A percentile compares a stretch with the other conserved stretches of the same genome.
These are phyloP conservation scores for Aspergillus nomiae DNA, from an alignment of 2,329 filamentous ascomycete genomes.

Conservation along the genomic window DNA sequence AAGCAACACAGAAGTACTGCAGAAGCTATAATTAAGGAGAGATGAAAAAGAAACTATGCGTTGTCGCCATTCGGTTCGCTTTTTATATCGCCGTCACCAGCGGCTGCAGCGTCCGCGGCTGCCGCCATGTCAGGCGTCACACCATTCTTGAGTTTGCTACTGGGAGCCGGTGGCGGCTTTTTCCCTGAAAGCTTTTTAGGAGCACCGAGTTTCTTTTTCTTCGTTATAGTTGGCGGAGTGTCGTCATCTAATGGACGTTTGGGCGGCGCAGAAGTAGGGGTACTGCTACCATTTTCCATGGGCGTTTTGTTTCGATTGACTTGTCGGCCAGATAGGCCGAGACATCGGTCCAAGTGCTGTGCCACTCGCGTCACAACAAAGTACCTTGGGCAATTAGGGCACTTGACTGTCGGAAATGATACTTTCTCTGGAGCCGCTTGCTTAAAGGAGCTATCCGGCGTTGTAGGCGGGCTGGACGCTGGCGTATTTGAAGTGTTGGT, in stretches of 20 bases:
- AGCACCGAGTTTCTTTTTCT: conserved; percentile 52
- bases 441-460: conserved; percentile 35
- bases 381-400: conserved; percentile 63
- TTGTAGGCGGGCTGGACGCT: conserved; percentile 37
- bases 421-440: conserved; percentile 31
- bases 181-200: conserved; percentile 39
- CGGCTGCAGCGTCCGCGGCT: conserved; percentile 27
- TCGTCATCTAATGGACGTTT: conserved; percentile 46
- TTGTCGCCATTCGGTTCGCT: conserved; percentile 36
- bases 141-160: conserved; percentile 46
- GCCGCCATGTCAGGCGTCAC: conserved; percentile 38
- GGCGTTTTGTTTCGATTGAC: conserved; percentile 49
- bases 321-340: conserved; percentile 59
- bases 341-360: conserved; percentile 63
- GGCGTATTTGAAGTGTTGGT: conserved; percentile 36
- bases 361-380: conserved; percentile 63
- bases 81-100: conserved; percentile 36
- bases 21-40: conserved; percentile 3
- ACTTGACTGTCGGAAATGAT: conserved; percentile 50
- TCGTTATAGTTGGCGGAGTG: conserved; percentile 47
- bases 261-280: conserved; percentile 36
- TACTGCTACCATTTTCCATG: conserved; percentile 45
- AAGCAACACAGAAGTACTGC: conserved; percentile 5
- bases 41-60: conserved; percentile 9
- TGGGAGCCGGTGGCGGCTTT: conserved; percentile 37